Percentiles rank a stretch among this genome's conserved stretches.
phyloP scores from a whole-genome alignment of 1,139 yeast species.

The Suhomyces panamericanus region DNA sequence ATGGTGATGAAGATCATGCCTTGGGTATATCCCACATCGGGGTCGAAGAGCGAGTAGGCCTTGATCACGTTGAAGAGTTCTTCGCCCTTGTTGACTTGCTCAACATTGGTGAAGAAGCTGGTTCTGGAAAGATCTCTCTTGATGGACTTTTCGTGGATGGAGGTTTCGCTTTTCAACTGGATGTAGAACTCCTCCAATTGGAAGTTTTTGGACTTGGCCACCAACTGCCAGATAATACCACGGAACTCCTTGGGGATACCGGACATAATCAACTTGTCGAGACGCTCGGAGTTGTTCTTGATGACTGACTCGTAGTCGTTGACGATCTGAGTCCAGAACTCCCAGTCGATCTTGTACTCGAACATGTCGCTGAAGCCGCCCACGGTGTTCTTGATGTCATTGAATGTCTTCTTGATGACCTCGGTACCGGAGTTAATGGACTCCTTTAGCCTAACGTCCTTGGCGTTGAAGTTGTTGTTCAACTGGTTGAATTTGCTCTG shows the following conservation, averaged over 20 bases:
- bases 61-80: slow-evolving; percentile 74
- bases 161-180: slow-evolving; percentile 50
- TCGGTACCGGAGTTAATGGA: slow-evolving; percentile 60
- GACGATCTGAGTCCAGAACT: slow-evolving; percentile 82
- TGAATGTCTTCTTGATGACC: slow-evolving; percentile 63
- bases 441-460: slow-evolving; percentile 39
- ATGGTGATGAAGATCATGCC: slow-evolving; percentile 94
- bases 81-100: slow-evolving; percentile 49
- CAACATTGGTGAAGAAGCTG: slow-evolving; percentile 68
- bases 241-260: slow-evolving; percentile 87
- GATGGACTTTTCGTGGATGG: slow-evolving; percentile 75
- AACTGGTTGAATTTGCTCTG: slow-evolving; percentile 38
- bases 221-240: slow-evolving; percentile 90
- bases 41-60: slow-evolving; percentile 82
- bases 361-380: slow-evolving; percentile 44
- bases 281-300: slow-evolving; percentile 54
- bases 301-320: slow-evolving; percentile 73
- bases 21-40: slow-evolving; percentile 95
- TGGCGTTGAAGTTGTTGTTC: slow-evolving; percentile 30
- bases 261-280: slow-evolving; percentile 59
- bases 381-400: slow-evolving; percentile 49
- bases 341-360: slow-evolving; percentile 65
- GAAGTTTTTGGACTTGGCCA: slow-evolving; percentile 74
- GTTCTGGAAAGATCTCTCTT: slow-evolving; percentile 83
- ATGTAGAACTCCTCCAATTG: slow-evolving; percentile 70